Percentiles rank a stretch among this genome's conserved stretches.
Conservation (phyloP, 1,284 basidiomycete species). For the Schizopora paradoxa region DNA sequence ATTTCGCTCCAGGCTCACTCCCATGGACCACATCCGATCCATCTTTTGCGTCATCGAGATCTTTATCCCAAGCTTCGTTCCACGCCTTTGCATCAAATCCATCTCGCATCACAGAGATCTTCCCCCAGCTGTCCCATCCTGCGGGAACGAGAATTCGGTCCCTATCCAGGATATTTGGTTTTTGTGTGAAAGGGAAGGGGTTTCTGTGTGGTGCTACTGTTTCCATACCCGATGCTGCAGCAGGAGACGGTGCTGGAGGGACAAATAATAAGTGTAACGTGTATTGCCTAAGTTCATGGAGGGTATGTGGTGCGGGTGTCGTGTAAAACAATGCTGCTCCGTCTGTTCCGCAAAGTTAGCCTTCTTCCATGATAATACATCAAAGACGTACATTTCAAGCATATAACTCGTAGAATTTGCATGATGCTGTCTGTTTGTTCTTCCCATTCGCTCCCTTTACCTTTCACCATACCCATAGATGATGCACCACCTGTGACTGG, state of each 20-base stretch:
- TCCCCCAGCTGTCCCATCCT: slow-evolving; percentile 98
- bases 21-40: slow-evolving; percentile 35
- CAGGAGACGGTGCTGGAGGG: slow-evolving; percentile 60
- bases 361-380: slow-evolving; percentile 2
- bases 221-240: slow-evolving; percentile 38
- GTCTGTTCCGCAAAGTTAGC: slow-evolving; percentile 43
- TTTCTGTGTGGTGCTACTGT: slow-evolving; percentile 57
- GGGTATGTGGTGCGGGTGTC: slow-evolving; percentile 74
- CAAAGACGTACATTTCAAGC: slow-evolving; percentile 74
- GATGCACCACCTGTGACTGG: slow-evolving; percentile 61
- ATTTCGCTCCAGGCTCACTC: slow-evolving; percentile 47
- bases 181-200: slow-evolving; percentile 81
- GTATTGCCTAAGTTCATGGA: slow-evolving; percentile 81
- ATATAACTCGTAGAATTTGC: slow-evolving; percentile 89
- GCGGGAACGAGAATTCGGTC: slow-evolving; percentile 89
- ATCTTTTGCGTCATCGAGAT: slow-evolving; percentile 37
- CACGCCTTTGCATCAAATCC: slow-evolving; percentile 84
- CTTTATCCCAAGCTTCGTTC: slow-evolving; percentile 80
- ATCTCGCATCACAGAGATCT: slow-evolving; percentile 87
- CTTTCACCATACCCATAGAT: slow-evolving; percentile 80
- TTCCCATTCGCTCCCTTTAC: slow-evolving; percentile 87
- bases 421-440: slow-evolving; percentile 94
- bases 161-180: slow-evolving; percentile 88
- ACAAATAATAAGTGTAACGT: slow-evolving; percentile 83
- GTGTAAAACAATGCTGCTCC: slow-evolving; percentile 93